Percentiles rank a stretch among this genome's conserved stretches.
Conservation (phyloP, 305 asterid genomes). For the Fraxinus greggii region DNA sequence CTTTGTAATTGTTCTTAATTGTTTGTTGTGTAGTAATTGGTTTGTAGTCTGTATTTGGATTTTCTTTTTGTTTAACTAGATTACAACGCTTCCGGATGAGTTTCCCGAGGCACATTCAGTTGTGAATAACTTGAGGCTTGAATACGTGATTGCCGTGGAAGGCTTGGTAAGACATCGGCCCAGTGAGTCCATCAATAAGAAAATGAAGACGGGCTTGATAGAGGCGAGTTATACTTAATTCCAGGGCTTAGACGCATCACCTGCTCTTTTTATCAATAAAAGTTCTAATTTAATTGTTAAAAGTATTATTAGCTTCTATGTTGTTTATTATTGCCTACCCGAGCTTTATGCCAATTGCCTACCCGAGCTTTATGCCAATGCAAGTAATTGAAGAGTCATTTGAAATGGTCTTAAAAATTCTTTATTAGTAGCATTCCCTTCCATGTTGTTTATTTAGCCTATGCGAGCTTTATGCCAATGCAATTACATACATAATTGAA, state of each 20-base stretch:
- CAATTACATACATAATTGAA: not conserved
- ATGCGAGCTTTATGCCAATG: not conserved
- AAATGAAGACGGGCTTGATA: conserved; percentile 83
- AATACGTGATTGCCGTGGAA: conserved; percentile 83
- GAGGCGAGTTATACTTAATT: conserved; percentile 51
- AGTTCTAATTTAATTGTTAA: not conserved
- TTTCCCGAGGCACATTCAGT: conserved; percentile 85
- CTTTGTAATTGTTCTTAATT: not conserved
- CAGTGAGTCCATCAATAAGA: conserved; percentile 66
- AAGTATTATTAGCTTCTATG: not conserved
- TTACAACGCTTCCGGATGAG: conserved; percentile 86
- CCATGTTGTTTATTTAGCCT: not conserved
- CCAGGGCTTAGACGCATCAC: not conserved
- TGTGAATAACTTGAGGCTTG: conserved; percentile 80
- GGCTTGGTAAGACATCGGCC: conserved; percentile 88
- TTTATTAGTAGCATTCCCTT: not conserved
- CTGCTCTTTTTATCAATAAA: not conserved
- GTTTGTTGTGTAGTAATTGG: not conserved
- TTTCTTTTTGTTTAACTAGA: conserved; percentile 37
- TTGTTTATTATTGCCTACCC: not conserved
- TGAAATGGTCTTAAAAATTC: not conserved
- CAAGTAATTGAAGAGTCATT: not conserved
- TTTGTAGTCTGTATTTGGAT: no score
- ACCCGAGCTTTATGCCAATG: not conserved
- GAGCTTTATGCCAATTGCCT: not conserved